A percentile compares a stretch with the other conserved stretches of the same genome.
Conservation (phyloP, 2,329 filamentous ascomycete species). For the Epichloe festucae region DNA sequence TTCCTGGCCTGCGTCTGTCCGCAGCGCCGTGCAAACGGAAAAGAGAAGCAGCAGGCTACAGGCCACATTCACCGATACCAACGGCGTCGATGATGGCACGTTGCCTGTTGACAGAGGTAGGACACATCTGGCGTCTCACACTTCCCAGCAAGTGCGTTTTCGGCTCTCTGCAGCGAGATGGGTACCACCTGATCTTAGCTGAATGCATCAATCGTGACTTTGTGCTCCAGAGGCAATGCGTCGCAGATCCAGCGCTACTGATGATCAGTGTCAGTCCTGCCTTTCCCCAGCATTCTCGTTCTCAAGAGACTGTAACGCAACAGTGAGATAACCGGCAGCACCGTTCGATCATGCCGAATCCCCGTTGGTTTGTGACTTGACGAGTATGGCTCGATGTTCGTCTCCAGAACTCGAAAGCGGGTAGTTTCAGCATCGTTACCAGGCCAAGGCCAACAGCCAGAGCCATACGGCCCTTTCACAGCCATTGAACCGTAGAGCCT, state of each 20-base stretch:
- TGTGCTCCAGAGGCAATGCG: neutral
- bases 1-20: neutral
- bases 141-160: neutral
- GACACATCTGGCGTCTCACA: neutral
- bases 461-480: neutral
- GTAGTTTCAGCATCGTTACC: neutral
- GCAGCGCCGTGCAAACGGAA: neutral
- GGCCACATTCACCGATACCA: neutral
- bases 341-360: neutral
- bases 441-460: neutral
- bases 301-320: neutral
- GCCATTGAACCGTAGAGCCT: neutral
- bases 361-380: neutral
- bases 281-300: neutral
- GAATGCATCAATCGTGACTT: neutral
- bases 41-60: neutral
- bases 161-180: conserved; percentile 2
- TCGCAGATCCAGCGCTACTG: neutral
- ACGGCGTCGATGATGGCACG: neutral
- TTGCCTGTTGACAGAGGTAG: neutral
- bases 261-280: neutral
- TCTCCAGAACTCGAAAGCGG: neutral
- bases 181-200: conserved; percentile 4
- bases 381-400: neutral
- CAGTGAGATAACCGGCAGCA: neutral